Percentiles rank a stretch among this genome's conserved stretches.
phyloP scores from a whole-genome alignment of 1,139 yeast genomes.

The Zygosaccharomyces sapae region DNA sequence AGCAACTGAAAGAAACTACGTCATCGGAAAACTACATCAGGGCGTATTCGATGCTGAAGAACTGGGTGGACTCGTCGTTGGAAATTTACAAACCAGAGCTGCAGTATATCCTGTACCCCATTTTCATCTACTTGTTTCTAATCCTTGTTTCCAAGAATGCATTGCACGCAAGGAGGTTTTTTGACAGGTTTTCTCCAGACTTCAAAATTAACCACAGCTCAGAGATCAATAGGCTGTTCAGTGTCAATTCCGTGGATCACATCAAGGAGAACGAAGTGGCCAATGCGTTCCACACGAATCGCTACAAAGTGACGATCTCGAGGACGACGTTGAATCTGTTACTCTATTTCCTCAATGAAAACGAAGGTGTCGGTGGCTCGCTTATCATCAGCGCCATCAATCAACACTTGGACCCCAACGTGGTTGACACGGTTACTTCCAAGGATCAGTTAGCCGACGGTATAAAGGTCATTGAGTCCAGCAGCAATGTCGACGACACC shows the following conservation, averaged over 20 bases:
- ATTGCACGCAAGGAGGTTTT: slow-evolving; percentile 65
- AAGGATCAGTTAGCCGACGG: slow-evolving; percentile 35
- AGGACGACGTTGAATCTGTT: slow-evolving; percentile 81
- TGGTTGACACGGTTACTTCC: slow-evolving; percentile 36
- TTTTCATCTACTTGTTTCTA: slow-evolving; percentile 82
- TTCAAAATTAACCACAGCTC: slow-evolving; percentile 73
- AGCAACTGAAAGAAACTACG: slow-evolving; percentile 30
- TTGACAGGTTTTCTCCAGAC: slow-evolving; percentile 68
- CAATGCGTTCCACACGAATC: slow-evolving; percentile 62
- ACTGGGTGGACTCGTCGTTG: slow-evolving; percentile 88
- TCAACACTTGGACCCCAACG: slow-evolving; percentile 71
- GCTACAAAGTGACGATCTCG: slow-evolving; percentile 72
- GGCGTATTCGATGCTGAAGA: slow-evolving; percentile 74
- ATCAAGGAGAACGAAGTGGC: slow-evolving; percentile 80
- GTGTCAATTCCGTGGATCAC: slow-evolving; percentile 76
- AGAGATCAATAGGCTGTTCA: slow-evolving; percentile 67
- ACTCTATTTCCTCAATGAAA: slow-evolving; percentile 82
- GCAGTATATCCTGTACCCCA: slow-evolving; percentile 77
- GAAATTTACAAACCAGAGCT: slow-evolving; percentile 91
- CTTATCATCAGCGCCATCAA: slow-evolving; percentile 79
- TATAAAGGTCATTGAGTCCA: slow-evolving; percentile 45
- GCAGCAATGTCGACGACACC: slow-evolving; percentile 50
- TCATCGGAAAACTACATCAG: slow-evolving; percentile 70
- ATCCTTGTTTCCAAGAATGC: slow-evolving; percentile 67
- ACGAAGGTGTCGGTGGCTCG: slow-evolving; percentile 90